Percentiles rank a stretch among this genome's conserved stretches.
Conservation (phyloP, 345 rosid genomes). For the Theobroma cacao region DNA sequence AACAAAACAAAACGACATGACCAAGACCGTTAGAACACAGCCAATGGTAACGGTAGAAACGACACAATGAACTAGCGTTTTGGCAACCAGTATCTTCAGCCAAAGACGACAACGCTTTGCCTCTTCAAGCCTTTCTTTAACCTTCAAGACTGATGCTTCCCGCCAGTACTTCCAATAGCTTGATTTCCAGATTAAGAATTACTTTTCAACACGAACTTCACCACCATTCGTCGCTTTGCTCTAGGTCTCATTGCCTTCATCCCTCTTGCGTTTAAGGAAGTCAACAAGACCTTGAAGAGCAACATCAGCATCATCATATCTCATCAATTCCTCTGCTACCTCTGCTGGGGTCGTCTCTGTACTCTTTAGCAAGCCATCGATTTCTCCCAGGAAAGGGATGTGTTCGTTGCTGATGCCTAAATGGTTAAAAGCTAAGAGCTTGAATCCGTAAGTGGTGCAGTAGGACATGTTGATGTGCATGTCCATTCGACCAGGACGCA, state of each 20-base stretch:
- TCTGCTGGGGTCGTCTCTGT: slow-evolving; percentile 43
- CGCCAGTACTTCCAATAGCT: too few species aligned
- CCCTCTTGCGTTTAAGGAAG: slow-evolving; percentile 38
- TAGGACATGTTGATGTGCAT: slow-evolving; percentile 51
- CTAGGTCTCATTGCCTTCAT: slow-evolving; percentile 16
- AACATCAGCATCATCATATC: slow-evolving; percentile 32
- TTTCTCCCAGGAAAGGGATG: slow-evolving; percentile 27
- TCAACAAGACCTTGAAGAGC: slow-evolving; percentile 32
- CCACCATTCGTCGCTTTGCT: slow-evolving; percentile 5
- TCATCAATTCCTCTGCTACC: slow-evolving; percentile 49
- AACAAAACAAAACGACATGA: too few species aligned
- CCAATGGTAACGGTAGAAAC: too few species aligned
- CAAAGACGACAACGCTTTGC: too few species aligned
- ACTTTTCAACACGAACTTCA: too few species aligned
- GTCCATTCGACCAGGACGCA: slow-evolving; percentile 58
- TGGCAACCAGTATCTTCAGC: too few species aligned
- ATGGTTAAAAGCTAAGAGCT: slow-evolving; percentile 35
- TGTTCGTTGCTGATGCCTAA: slow-evolving; percentile 20
- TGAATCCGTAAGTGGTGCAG: slow-evolving; percentile 37
- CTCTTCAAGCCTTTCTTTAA: too few species aligned
- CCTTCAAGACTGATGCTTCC: too few species aligned
- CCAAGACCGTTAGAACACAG: too few species aligned
- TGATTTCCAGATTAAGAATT: too few species aligned
- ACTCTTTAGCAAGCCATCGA: slow-evolving; percentile 29
- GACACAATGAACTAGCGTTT: too few species aligned